Evolutionary conservation across 495 filamentous ascomycete species (phyloP), one percentile per base, ranked within the genome.

Genomic region (Hapsidospora chrysogenum): DNA sequence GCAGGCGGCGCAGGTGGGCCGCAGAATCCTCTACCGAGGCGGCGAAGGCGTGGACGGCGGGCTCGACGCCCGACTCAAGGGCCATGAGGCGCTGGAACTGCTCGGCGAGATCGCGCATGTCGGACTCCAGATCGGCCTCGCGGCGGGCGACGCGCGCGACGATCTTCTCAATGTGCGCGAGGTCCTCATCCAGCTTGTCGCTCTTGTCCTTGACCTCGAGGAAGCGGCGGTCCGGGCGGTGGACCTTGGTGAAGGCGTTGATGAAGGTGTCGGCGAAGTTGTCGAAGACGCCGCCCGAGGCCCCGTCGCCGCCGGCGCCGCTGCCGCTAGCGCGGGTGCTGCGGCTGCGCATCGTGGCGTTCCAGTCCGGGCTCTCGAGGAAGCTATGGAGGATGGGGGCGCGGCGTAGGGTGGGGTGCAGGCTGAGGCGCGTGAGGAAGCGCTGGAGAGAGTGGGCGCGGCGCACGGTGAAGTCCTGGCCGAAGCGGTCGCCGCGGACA

Each of bases 251-350:
- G 47, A 97, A 96, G 31, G 85, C 85, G 54, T 97, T 97, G 47
- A 97, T 78, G 50, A 95, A 89, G n/a, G 76, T 85, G 51, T 97
- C 89, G 14, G 89, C 80, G 45, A 96, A 79, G 35, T 78, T 82
- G 47, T 97, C 89, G 36, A 97, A 85, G 11, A 95, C 80, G 5
- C 84, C 79, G 11, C 60, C 57, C 31, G 45, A 50, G 2, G 58
- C 54, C 14, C 53, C 50, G 1, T 52, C 51, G 10, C 39, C 40
- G n/a, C 39, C 41, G 26, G 48, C 54, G 11, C 68, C 53, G 35
- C 67, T 60, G n/a, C n/a, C n/a, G 21, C 74, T 69, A 15, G 61
- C 68, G 31, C 84, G 70, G 10, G 66, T 60, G 2, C 76, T 70
- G 17, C 83, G 72, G 46, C 68, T 64, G 27, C 78, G 74, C 87